Evolutionary conservation across 177 flowering plant genomes (phyloP).

Genomic region (Vitis hybrid): DNA sequence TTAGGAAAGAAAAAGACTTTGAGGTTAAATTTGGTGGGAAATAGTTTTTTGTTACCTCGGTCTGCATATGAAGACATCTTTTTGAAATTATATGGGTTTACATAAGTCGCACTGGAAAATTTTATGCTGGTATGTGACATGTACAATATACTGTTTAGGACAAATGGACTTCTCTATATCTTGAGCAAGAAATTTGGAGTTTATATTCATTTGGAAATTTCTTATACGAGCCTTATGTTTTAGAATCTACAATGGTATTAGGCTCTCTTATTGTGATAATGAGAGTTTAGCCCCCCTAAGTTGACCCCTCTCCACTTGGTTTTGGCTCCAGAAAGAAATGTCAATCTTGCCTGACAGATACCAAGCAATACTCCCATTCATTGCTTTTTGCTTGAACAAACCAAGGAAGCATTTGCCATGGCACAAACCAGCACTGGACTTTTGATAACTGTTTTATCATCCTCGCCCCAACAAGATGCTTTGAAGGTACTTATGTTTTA

Average conservation of each 20-base stretch:
- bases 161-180: background rate
- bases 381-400: conserved; percentile 70
- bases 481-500: conserved; percentile 49
- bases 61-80: no score
- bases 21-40: no score
- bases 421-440: conserved; percentile 91
- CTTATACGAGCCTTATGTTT: conserved; percentile 1
- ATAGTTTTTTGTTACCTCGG: no score
- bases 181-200: background rate
- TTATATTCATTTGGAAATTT: background rate
- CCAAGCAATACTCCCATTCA: conserved; percentile 42
- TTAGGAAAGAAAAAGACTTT: no score
- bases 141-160: no score
- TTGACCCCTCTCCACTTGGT: conserved; percentile 85
- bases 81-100: no score
- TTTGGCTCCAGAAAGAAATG: conserved; percentile 40
- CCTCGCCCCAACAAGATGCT: conserved; percentile 89
- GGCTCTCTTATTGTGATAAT: conserved; percentile 88
- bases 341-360: conserved; percentile 34
- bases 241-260: conserved; percentile 81
- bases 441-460: conserved; percentile 82
- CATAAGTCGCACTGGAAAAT: no score
- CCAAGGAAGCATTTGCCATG: conserved; percentile 92
- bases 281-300: conserved; percentile 87
- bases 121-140: no score